These are phyloP conservation scores for Apiospora rasikravindrae DNA, from an alignment of 2,329 filamentous ascomycete species.

Conservation along the genomic window DNA sequence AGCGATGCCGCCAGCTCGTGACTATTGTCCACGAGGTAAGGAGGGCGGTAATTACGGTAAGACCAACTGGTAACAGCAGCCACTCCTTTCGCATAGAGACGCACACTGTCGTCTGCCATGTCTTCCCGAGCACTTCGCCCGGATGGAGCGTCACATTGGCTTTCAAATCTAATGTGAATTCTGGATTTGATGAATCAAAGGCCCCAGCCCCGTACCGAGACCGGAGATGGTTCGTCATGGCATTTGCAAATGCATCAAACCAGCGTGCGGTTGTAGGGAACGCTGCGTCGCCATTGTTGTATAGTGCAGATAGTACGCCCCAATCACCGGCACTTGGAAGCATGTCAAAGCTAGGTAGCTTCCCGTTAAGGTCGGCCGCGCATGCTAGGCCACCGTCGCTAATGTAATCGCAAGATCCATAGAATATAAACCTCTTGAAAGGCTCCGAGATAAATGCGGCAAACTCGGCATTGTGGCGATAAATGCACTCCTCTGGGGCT, in stretches of 20 bases:
- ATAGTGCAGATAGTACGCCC: background rate
- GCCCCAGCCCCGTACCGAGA: background rate
- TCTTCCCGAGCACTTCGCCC: background rate
- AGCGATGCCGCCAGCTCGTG: background rate
- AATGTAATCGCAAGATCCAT: background rate
- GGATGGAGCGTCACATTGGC: background rate
- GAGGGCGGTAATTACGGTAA: background rate
- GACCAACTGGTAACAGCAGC: background rate
- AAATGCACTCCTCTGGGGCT: background rate
- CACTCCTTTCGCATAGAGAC: background rate
- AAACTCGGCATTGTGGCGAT: background rate
- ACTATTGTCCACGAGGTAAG: background rate
- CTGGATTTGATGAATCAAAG: background rate
- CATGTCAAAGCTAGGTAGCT: too few species aligned
- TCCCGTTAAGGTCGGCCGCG: too few species aligned
- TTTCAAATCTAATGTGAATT: background rate
- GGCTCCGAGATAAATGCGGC: background rate
- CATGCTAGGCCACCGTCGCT: too few species aligned
- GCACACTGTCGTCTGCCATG: background rate
- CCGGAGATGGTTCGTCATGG: background rate
- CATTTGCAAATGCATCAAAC: background rate
- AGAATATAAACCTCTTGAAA: background rate
- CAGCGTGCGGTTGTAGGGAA: background rate
- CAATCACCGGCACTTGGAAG: too few species aligned
- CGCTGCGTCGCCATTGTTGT: background rate